Evolutionary conservation across 2,329 filamentous ascomycete species (phyloP), one percentile per base, ranked within the genome.

Genomic region (Alternaria sp.): DNA sequence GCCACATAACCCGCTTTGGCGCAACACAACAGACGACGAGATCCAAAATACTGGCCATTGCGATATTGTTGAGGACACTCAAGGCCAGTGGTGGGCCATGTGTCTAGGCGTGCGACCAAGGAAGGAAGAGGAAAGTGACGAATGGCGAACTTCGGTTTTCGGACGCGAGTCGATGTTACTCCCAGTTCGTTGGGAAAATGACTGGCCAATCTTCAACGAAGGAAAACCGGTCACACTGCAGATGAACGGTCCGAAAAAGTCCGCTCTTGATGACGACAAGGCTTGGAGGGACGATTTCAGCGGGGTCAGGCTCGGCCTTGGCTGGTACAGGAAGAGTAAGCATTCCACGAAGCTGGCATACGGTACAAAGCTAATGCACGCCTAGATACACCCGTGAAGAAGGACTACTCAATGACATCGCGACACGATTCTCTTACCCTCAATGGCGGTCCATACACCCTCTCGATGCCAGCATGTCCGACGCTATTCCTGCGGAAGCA

Each of bases 401-500:
- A 67, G 2, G 83, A 82, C 28, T 85, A 83, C 65, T 84, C 81
- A 1, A 75, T 88, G 26, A 80, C 75, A 0, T 83, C 84, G 36
- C 75, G 80, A 2, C 81, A 82, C 0, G 80, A 81, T 0, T 72
- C 78, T 51, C 75, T 88, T 1, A 82, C 85, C 5, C 70, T 89
- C 0, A 81, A 84, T 60, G 86, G 86, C 0, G 84, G 83, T 13
- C 84, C 85, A 9, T 88, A 86, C 63, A 81, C 81, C 5, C 80
- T 89, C 0, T 82, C 80, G 0, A 82, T 81, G 11, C 85, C 86
- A 0, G 82, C 84, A 17, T 82, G 81, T 19, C 85, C 86, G 0
- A 84, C 86, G 0, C 80, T 87, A 67, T 80, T 88, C 3, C 72
- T 88, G 3, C 81, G 86, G 9, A 88, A 88, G 61, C 86, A 89